Evolutionary conservation across 345 rosid genomes (phyloP), one percentile per base, ranked within the genome.

Genomic region (Linum usitatissimum): DNA sequence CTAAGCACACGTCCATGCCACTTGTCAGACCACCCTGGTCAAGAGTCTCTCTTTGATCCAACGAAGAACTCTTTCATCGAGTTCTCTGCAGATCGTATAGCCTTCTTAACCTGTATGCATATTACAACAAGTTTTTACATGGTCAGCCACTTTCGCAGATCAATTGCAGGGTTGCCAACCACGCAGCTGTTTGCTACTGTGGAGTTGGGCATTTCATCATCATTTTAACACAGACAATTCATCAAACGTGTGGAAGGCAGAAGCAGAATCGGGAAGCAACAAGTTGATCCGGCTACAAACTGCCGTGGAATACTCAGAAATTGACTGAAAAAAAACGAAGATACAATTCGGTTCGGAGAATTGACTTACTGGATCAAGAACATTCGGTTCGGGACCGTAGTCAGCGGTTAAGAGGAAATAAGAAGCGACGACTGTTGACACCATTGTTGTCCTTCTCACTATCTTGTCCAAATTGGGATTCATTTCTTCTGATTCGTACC

Each of bases 361-460:
- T 9, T 19, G 6, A 66, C 84, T 70, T 66, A 88, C 98, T 12
- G 98, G 98, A 64, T 85, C 98, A 31, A 91, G 81, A 60, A 51
- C 87, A 67, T 85, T 88, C 38, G 96, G 90, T 49, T 86, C 80
- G 40, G 97, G 93, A 55, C 97, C 97, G 72, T 90, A 90, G 66
- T 91, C 98, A 19, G 95, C 94, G 8, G 95, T 88, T 58, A 91
- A 78, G 58, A 91, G 92, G 62, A 86, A 81, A 80, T 91, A 91
- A 58, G 89, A 77, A 48, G 87, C 92, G 63, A 84, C 82, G 8
- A 71, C 84, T 4, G 98, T 88, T 34, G 92, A 91, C 76, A 82
- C 87, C 84, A 85, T 76, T 7, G 96, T 88, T n/a, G 82, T 83
- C 66, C 83, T 79, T 82, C 82, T 83, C 80, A 91, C 88, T 9